Evolutionary conservation across 768 basidiomycete species (phyloP), one percentile per base, ranked within the genome.

Genomic region (Leccinum variicolor): DNA sequence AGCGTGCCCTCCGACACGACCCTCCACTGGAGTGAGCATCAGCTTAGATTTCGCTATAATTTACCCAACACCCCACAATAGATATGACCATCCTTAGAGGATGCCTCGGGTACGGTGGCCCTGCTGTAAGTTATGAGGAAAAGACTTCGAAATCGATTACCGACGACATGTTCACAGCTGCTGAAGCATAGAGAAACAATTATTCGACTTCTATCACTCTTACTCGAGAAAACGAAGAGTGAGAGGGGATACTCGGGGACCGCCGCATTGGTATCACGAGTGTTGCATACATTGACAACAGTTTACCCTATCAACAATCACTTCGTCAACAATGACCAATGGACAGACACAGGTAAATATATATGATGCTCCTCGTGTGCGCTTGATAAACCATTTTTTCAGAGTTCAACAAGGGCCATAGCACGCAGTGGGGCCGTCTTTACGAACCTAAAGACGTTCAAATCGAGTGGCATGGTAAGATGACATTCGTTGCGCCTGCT

Each of bases 231-330:
- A 66, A 89, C 90, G 7, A 89, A 89, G 75, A 89, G 85, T 62
- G 94, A 98, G 76, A 84, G 94, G 57, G 92, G 93, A 10, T 98
- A 92, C 70, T 85, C 83, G 29, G 84, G 87, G 52, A 86, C 87
- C 10, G 92, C 90, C 2, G 83, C 89, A 43, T 71, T 98, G 52
- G 78, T 96, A 51, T 84, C 86, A 23, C 83, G 90, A 23, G 77
- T 91, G 17, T 73, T 98, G 54, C 82, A 85, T 64, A 89, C 91
- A 1, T 67, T 96, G 43, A 86, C 85, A 11, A 81, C 86, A 2
- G 80, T 88, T 34, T 95, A 93, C 70, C 86, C 91, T 14, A 66
- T 83, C 56, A 90, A 94, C 60, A 84, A 84, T 50, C 83, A 89
- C 15, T 92, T 92, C 59, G 84, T 95, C 56, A 93, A 98, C 67